A percentile compares a stretch with the other conserved stretches of the same genome.
These are phyloP conservation scores for Schoenoplectus triqueter DNA, from an alignment of 202 grass and related monocot genomes.

Conservation along the genomic window DNA sequence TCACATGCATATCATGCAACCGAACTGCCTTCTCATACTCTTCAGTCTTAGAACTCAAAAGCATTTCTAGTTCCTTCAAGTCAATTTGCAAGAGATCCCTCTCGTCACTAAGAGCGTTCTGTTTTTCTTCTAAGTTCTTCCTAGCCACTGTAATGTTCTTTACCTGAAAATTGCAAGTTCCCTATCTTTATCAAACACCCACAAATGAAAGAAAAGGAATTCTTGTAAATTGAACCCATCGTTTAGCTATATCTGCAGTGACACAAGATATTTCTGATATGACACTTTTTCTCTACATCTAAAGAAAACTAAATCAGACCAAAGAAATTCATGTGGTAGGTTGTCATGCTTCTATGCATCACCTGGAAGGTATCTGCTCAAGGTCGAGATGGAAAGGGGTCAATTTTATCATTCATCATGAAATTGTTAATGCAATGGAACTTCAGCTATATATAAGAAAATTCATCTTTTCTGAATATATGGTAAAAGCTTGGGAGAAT, in stretches of 20 bases:
- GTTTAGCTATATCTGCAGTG: neutral
- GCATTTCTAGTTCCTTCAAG: conserved; percentile 65
- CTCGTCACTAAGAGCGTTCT: conserved; percentile 56
- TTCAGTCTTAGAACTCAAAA: conserved; percentile 58
- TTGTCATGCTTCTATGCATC: neutral
- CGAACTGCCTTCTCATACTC: conserved; percentile 51
- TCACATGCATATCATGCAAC: conserved; percentile 53
- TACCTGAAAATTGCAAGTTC: conserved; percentile 56
- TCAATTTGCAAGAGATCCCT: conserved; percentile 66
- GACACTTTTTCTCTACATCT: neutral
- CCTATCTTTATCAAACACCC: neutral
- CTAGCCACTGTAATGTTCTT: conserved; percentile 56
- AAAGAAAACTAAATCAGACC: neutral
- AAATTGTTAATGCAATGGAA: neutral
- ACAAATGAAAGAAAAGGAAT: neutral
- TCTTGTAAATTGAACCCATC: conserved; percentile 5
- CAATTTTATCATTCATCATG: neutral
- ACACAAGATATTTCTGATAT: conserved; percentile 19
- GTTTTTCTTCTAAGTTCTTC: conserved; percentile 62
- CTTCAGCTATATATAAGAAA: conserved; percentile 17
- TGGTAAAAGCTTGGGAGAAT: neutral
- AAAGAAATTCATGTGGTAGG: neutral
- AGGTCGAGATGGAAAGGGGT: neutral
- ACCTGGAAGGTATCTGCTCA: neutral
- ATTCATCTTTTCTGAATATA: neutral